Conservation (phyloP, 306 rosid species). For the Pueraria montana region DNA sequence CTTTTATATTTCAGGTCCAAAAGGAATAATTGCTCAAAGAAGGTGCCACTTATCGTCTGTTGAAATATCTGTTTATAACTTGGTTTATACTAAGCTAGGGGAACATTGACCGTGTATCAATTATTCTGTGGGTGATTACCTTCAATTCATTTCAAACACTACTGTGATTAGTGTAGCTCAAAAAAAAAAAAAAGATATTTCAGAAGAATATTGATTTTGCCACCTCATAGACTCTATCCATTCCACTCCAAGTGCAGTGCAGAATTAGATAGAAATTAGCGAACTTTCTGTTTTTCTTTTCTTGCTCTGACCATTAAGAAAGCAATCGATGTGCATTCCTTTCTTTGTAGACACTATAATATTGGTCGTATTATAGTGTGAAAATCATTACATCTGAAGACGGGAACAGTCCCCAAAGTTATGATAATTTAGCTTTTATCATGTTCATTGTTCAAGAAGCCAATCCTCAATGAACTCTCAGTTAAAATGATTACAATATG, state of each 20-base stretch:
- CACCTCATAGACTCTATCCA: background rate
- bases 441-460: slow-evolving; percentile 30
- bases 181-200: background rate
- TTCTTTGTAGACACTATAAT: slow-evolving; percentile 47
- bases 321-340: slow-evolving; percentile 8
- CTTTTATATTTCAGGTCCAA: background rate
- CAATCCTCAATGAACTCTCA: background rate
- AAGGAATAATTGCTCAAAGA: background rate
- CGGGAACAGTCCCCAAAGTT: slow-evolving; percentile 14
- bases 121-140: slow-evolving; percentile 17
- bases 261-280: background rate
- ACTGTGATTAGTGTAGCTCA: background rate
- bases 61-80: background rate
- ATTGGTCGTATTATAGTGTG: slow-evolving; percentile 33
- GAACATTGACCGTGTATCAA: background rate
- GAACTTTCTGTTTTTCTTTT: slow-evolving; percentile 32
- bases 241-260: background rate
- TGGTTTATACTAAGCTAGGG: background rate
- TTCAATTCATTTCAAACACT: slow-evolving; percentile 28
- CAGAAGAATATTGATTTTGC: slow-evolving; percentile 21
- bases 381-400: slow-evolving; percentile 44
- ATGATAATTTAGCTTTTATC: slow-evolving; percentile 37
- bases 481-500: slow-evolving; percentile 18
- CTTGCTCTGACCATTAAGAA: slow-evolving; percentile 10
- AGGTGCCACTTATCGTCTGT: background rate